Conservation (phyloP, 73 alveolate genomes). For the Uronychia setigera region DNA sequence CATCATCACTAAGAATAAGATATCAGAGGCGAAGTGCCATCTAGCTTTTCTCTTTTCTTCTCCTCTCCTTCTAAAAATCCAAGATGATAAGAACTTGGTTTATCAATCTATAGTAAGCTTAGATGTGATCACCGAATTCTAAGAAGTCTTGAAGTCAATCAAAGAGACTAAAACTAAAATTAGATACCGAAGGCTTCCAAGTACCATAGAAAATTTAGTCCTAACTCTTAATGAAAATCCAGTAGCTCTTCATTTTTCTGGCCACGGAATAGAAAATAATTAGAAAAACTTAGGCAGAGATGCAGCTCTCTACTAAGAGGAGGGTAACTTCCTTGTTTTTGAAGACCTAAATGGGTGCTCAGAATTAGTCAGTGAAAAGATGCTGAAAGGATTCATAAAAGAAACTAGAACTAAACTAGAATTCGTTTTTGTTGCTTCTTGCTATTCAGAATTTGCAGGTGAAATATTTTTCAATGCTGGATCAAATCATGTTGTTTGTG, state of each 20-base stretch:
- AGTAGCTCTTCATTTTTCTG: constrained; percentile 57
- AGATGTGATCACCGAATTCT: constrained; percentile 39
- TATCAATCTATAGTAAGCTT: not conserved
- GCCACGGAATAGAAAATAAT: constrained; percentile 49
- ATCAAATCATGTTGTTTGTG: constrained; percentile 59
- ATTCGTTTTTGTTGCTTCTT: constrained; percentile 61
- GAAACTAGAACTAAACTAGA: constrained; percentile 33
- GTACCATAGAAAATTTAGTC: constrained; percentile 46
- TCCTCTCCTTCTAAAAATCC: constrained; percentile 39
- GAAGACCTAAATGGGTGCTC: constrained; percentile 45
- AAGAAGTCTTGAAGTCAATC: constrained; percentile 26
- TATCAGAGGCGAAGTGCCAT: constrained; percentile 41
- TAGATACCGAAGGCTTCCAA: constrained; percentile 12
- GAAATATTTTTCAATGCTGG: constrained; percentile 62
- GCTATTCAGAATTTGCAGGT: constrained; percentile 65
- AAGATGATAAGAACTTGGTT: constrained; percentile 1
- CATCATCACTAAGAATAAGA: not conserved
- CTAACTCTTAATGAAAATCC: constrained; percentile 35
- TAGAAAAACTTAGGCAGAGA: constrained; percentile 13
- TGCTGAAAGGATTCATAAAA: constrained; percentile 16
- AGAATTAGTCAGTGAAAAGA: constrained; percentile 47
- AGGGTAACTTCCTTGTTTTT: constrained; percentile 51
- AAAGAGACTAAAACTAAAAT: constrained; percentile 30
- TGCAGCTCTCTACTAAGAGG: constrained; percentile 11
- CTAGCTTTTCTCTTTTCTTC: constrained; percentile 54